Evolutionary conservation across 495 filamentous ascomycete genomes (phyloP), one percentile per base, ranked within the genome.

Genomic region (Podospora comata): DNA sequence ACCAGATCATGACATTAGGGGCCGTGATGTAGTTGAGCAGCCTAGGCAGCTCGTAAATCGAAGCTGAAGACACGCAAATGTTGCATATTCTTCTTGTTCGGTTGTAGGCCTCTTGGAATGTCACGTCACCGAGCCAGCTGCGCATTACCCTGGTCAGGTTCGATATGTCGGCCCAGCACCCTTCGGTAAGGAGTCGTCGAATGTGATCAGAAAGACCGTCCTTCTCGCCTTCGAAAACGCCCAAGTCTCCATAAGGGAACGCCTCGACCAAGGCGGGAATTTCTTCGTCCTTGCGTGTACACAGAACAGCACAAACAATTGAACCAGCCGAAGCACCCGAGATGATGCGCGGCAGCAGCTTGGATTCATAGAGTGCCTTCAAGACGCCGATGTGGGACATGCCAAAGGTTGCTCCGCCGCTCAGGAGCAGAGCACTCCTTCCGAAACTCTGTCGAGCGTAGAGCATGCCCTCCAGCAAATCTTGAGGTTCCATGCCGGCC

Each of bases 341-440:
- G 65, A 98, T 94, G 74, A 98, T 95, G 20, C 93, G 88, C 7
- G 94, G 94, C 2, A 97, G 85, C 3, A 97, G 82, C 0, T 85
- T 85, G 18, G 85, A 80, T 74, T 96, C 87, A 75, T 86, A 93
- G 18, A 98, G 84, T 5, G 90, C 85, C 72, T 97, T 96, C 69
- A 97, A 80, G n/a, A 97, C 94, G 2, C 94, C 94, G 68, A 97
- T 90, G 76, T 98, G 94, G 60, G 91, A 91, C 94, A 98, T 97
- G 28, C 94, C 94, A 77, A 97, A 94, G 0, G 93, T 97, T 0
- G 90, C 94, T 9, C 94, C 94, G 18, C 94, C 94, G 16, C 93
- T 97, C 20, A 97, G 83, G 2, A 96, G 82, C 65, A 97, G 79
- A 0, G 94, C 94, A 69, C 90, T 97, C 63, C 94, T 85, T 13